Evolutionary conservation across 257 asterid genomes (phyloP).

Genomic region (Nicotiana paniculata): DNA sequence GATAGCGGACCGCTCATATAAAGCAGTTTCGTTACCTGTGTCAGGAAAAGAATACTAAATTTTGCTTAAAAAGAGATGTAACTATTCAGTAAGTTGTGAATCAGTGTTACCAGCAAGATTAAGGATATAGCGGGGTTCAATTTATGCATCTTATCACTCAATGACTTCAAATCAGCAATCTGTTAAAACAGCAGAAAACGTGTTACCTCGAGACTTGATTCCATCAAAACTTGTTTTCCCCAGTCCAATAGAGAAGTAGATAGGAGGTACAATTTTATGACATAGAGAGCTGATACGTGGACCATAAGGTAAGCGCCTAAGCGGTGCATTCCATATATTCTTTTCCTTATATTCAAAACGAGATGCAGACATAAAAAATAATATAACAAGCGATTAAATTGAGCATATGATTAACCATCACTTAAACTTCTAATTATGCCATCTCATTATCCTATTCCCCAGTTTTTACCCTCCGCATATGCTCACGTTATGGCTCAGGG

Average conservation of each 20-base stretch:
- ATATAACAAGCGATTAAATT: neutral
- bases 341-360: neutral
- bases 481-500: neutral
- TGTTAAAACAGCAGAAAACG: conserved; percentile 22
- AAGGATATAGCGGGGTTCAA: conserved; percentile 78
- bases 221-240: neutral
- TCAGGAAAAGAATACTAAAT: neutral
- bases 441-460: neutral
- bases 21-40: conserved; percentile 43
- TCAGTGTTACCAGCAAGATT: conserved; percentile 62
- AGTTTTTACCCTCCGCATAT: neutral
- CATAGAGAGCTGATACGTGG: neutral
- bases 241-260: neutral
- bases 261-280: neutral
- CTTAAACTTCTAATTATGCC: neutral
- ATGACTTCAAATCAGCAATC: conserved; percentile 73
- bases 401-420: neutral
- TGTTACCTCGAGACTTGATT: neutral
- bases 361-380: neutral
- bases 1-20: conserved; percentile 55
- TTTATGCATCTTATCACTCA: conserved; percentile 72
- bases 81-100: neutral
- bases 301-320: neutral
- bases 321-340: neutral
- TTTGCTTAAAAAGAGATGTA: neutral